Evolutionary conservation across 768 basidiomycete species (phyloP).

Genomic region (Pholiota conissans): DNA sequence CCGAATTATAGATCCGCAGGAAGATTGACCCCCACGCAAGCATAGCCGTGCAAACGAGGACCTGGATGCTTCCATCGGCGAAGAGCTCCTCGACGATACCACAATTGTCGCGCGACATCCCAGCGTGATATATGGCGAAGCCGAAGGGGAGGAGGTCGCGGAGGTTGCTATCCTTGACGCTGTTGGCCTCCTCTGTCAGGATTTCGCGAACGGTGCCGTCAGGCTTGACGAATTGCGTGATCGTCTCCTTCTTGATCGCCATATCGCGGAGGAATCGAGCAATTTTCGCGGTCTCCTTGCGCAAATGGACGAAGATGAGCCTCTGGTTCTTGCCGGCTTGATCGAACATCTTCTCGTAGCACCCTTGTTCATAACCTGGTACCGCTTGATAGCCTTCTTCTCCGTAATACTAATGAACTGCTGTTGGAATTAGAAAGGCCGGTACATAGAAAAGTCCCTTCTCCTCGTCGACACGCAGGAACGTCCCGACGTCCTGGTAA

Average conservation of each 20-base stretch:
- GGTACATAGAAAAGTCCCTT: slow-evolving; percentile 95
- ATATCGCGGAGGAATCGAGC: slow-evolving; percentile 91
- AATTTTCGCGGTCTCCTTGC: slow-evolving; percentile 98
- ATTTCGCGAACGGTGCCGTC: slow-evolving; percentile 92
- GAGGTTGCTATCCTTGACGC: slow-evolving; percentile 80
- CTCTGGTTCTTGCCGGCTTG: slow-evolving; percentile 88
- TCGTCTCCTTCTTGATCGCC: slow-evolving; percentile 96
- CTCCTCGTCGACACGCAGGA: slow-evolving; percentile 89
- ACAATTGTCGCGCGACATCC: slow-evolving; percentile 91
- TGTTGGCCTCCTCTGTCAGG: slow-evolving; percentile 77
- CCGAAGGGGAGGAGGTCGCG: slow-evolving; percentile 93
- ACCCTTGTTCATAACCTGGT: slow-evolving; percentile 97
- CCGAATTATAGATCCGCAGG: slow-evolving; percentile 99
- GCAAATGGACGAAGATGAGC: slow-evolving; percentile 95
- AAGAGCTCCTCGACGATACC: slow-evolving; percentile 93
- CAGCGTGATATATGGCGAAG: slow-evolving; percentile 97
- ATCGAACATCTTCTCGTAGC: slow-evolving; percentile 97
- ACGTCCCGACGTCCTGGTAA: slow-evolving; percentile 95
- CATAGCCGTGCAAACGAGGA: slow-evolving; percentile 95
- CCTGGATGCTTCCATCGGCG: slow-evolving; percentile 87
- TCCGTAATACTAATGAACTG: slow-evolving; percentile 98
- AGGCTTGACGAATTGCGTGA: slow-evolving; percentile 93
- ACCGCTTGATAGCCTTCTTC: slow-evolving; percentile 98
- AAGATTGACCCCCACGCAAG: slow-evolving; percentile 99
- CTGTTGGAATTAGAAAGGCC: slow-evolving; percentile 93